Conservation (phyloP, 1,139 yeast genomes). For the Geotrichum restrictum region DNA sequence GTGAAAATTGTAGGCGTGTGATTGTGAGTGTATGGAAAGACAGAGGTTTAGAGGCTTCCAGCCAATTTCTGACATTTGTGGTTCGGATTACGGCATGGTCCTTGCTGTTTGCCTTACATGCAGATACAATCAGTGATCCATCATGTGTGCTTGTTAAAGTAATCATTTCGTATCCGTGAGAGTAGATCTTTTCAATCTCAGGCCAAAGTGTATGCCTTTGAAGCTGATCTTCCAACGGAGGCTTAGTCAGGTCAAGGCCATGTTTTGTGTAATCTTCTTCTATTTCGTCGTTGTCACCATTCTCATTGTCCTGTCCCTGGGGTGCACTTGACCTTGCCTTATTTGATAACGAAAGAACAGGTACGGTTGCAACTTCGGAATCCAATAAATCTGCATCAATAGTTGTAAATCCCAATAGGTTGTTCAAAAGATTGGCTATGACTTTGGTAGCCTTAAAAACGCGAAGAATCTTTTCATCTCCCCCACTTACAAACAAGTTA, state of each 20-base stretch:
- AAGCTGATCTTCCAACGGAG: constrained; percentile 84
- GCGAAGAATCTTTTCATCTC: constrained; percentile 89
- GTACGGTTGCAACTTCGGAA: constrained; percentile 83
- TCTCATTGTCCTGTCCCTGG: constrained; percentile 21
- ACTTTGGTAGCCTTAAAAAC: constrained; percentile 87
- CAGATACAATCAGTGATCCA: constrained; percentile 68
- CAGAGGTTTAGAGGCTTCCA: constrained; percentile 48
- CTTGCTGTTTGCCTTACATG: constrained; percentile 83
- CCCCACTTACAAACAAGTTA: constrained; percentile 80
- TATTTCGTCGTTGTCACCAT: constrained; percentile 36
- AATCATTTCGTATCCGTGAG: constrained; percentile 94
- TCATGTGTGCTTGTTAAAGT: constrained; percentile 70
- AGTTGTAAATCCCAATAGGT: constrained; percentile 44
- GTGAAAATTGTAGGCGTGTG: constrained; percentile 75
- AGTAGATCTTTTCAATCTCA: constrained; percentile 87
- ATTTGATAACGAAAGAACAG: constrained; percentile 90
- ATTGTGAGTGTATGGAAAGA: constrained; percentile 79
- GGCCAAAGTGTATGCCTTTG: constrained; percentile 95
- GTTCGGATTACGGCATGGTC: constrained; percentile 83
- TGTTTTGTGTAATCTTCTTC: constrained; percentile 45
- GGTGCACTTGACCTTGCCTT: constrained; percentile 42
- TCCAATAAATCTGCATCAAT: constrained; percentile 39
- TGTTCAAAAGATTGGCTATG: constrained; percentile 58
- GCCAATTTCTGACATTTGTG: constrained; percentile 64
- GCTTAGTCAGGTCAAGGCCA: constrained; percentile 47